phyloP scores from a whole-genome alignment of 768 basidiomycete genomes.

The Leucocoprinus sp. region DNA sequence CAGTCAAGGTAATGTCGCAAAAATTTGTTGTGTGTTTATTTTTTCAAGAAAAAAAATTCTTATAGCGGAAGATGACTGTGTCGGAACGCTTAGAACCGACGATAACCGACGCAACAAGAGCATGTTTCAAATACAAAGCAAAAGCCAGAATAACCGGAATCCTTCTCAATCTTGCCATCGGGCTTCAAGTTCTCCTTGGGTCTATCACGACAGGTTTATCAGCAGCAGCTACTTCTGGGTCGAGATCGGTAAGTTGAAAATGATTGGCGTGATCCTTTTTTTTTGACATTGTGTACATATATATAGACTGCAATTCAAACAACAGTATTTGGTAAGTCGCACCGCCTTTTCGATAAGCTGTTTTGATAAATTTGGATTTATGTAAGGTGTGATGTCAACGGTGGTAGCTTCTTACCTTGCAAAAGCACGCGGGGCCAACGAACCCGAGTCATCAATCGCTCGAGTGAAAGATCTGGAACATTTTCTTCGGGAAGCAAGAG shows the following conservation, averaged over 20 bases:
- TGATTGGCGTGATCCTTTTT: neutral
- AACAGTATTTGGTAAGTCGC: constrained; percentile 27
- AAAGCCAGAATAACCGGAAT: constrained; percentile 37
- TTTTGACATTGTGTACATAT: neutral
- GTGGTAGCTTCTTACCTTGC: constrained; percentile 68
- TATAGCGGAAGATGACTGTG: constrained; percentile 27
- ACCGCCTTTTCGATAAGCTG: too few relatives aligned
- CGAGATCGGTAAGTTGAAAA: constrained; percentile 27
- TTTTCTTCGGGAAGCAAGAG: constrained; percentile 53
- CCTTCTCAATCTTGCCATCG: constrained; percentile 42
- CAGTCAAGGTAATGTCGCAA: too few relatives aligned
- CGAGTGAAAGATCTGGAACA: constrained; percentile 56
- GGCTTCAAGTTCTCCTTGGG: constrained; percentile 54
- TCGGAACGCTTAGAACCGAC: constrained; percentile 52
- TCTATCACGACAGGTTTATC: constrained; percentile 61
- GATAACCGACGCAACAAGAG: constrained; percentile 33
- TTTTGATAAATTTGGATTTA: neutral
- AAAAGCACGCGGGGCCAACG: constrained; percentile 56
- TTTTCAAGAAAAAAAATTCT: too few relatives aligned
- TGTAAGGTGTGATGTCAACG: constrained; percentile 54
- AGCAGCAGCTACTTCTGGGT: constrained; percentile 33
- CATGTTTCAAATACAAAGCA: constrained; percentile 36
- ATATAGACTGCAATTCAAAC: constrained; percentile 28
- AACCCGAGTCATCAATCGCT: constrained; percentile 55
- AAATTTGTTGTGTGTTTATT: too few relatives aligned